Base-by-base conservation (phyloP, 2,329 filamentous ascomycete genomes). In the Paecilomyces formosus region DNA sequence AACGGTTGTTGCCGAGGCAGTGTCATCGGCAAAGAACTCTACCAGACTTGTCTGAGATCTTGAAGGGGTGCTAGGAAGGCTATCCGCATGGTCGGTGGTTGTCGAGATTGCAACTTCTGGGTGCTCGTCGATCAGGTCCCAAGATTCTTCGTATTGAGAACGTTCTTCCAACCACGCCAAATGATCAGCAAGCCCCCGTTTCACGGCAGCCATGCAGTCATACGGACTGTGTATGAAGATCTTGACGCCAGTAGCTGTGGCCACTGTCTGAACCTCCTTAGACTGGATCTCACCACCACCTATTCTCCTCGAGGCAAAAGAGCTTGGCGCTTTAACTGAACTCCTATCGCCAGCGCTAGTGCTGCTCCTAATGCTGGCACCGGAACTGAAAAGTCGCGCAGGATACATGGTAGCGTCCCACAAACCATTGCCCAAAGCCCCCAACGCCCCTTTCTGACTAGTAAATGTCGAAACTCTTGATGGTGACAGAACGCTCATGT, bases 161-260 rank as follows among this genome's bases (percentile, higher is more conserved):
- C 88, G 90, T 59, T 93, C 89, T 28, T 96, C 72, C 13, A 97
- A 79, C 93, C 93, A 99, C 7, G 82, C 79, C 22, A 97, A 78
- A 68, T 96, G 92, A 73, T 99, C 94, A 3, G 85, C 80, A 15
- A 96, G 80, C 68, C 96, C 92, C 64, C 94, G 83, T 70, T 92
- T 92, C 2, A 94, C 90, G 0, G 91, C 90, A 57, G 97, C 78
- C n/a, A 97, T 88, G 67, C 92, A 97, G 74, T 99, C 94, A 69
- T 95, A 99, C 0, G 94, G 94, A 66, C 92, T 97, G 68, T 96
- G 92, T 49, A 99, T 90, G 70, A 97, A 97, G 15, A 99, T 89
- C 68, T 97, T 89, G 64, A 87, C 79, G 6, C 87, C 86, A 39
- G 81, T 78, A 9, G 81, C 80, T 4, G 77, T 73, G 18, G 77